Conservation (phyloP, 768 basidiomycete species). For the Mycena venus region DNA sequence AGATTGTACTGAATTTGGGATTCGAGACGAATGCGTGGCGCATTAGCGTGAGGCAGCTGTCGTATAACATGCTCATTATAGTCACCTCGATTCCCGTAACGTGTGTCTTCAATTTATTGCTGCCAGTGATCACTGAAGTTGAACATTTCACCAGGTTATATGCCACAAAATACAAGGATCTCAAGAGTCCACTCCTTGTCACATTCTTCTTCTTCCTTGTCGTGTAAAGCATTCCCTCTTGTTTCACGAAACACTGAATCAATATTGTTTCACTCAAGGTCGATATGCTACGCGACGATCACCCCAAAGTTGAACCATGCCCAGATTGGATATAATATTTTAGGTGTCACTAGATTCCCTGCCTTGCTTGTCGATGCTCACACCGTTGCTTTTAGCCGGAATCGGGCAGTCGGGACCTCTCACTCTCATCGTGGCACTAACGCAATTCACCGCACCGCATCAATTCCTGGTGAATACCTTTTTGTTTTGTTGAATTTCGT, state of each 20-base stretch:
- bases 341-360: not conserved
- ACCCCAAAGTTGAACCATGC: constrained; percentile 35
- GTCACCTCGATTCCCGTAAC: constrained; percentile 31
- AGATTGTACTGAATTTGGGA: constrained; percentile 30
- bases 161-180: constrained; percentile 35
- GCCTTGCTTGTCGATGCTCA: not conserved
- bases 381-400: constrained; percentile 11
- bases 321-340: constrained; percentile 31
- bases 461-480: constrained; percentile 22
- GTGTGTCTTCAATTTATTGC: constrained; percentile 18
- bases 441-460: constrained; percentile 36
- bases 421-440: constrained; percentile 34
- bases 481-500: not conserved
- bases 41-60: constrained; percentile 33
- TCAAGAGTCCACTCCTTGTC: constrained; percentile 31
- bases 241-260: not conserved
- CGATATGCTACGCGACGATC: constrained; percentile 37
- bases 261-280: not conserved
- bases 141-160: constrained; percentile 11
- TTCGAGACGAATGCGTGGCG: constrained; percentile 36
- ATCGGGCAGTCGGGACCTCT: constrained; percentile 37
- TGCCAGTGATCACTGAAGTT: not conserved
- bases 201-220: constrained; percentile 36
- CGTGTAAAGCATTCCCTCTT: not conserved
- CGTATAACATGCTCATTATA: constrained; percentile 28